Conservation (phyloP, 768 basidiomycete genomes). For the Pisolithus sp. region DNA sequence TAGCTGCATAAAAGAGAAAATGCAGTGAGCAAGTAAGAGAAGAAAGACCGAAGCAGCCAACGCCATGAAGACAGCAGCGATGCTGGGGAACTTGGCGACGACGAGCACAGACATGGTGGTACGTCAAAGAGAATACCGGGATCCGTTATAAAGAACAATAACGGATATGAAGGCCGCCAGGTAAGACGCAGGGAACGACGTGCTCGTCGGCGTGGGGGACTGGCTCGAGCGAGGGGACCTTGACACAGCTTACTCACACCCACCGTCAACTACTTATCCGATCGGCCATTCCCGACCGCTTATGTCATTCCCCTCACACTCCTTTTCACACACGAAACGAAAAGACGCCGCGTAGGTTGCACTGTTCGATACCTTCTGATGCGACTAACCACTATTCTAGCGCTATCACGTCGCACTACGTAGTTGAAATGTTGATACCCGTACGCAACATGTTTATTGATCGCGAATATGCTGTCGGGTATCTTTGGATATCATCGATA, state of each 20-base stretch:
- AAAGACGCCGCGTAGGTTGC: too few species aligned
- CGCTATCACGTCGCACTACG: not conserved
- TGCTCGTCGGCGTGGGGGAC: slow-evolving; percentile 4
- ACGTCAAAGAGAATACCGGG: not conserved
- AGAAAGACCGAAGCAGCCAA: slow-evolving; percentile 22
- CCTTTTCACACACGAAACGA: too few species aligned
- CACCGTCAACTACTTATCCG: slow-evolving; percentile 16
- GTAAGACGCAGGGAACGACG: slow-evolving; percentile 3
- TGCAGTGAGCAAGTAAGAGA: slow-evolving; percentile 25
- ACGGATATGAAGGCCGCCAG: slow-evolving; percentile 22
- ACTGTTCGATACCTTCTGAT: too few species aligned
- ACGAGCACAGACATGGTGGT: slow-evolving; percentile 27
- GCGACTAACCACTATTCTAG: not conserved
- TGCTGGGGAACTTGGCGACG: slow-evolving; percentile 22
- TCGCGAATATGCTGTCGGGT: not conserved
- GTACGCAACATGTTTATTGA: slow-evolving; percentile 2
- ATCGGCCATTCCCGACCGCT: slow-evolving; percentile 17
- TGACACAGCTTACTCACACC: slow-evolving; percentile 8
- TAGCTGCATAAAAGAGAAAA: slow-evolving; percentile 22
- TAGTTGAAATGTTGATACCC: not conserved
- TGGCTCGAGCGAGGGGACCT: slow-evolving; percentile 11
- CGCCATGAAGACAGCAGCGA: slow-evolving; percentile 28
- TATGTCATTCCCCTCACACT: not conserved
- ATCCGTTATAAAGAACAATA: slow-evolving; percentile 15
- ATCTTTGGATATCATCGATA: too few species aligned